Evolutionary conservation across 2,329 filamentous ascomycete genomes (phyloP), one percentile per base, ranked within the genome.

Genomic region (Alternaria sp.): DNA sequence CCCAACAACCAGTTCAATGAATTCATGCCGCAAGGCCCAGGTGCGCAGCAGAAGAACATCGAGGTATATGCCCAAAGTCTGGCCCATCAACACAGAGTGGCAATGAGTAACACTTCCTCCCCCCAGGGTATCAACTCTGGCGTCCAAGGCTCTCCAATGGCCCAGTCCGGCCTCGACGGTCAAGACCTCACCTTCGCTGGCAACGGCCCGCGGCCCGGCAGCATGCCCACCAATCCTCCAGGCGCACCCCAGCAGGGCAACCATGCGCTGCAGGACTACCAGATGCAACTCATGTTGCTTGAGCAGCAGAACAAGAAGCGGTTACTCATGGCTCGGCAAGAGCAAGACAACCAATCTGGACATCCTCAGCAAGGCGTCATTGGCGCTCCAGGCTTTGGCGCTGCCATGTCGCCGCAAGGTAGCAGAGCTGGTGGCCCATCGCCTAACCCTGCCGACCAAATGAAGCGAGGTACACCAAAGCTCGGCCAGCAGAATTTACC

Each of bases 301-400:
- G 92, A 94, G 79, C 92, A 94, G 79, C 91, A 94, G 80, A 94
- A 94, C 72, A 94, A 94, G 84, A 94, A 93, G 80, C 85, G 92
- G 18, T 84, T 94, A 50, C 89, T 93, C 84, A 93, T 93, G 91
- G 92, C 92, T 38, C 88, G 92, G 18, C 90, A 89, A 79, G 88
- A 93, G 75, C 91, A 94, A 78, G 92, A 94, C 65, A 87, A 81
- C 73, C 85, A 89, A 78, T 78, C 81, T 60, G 84, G 84, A 52
- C 83, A 84, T 22, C 81, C 83, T 55, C 79, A 75, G 25, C 78
- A 79, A 53, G 75, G 76, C 56, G 86, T 84, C 45, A 85, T 62
- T 28, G 85, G 81, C 12, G 80, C 50, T 76, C 85, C 59, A 78
- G 84, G 60, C 83, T 92, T 92, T 82, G 86, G 81, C 18, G 81